Evolutionary conservation across 306 rosid species (phyloP).

Genomic region (Luffa acutangula): DNA sequence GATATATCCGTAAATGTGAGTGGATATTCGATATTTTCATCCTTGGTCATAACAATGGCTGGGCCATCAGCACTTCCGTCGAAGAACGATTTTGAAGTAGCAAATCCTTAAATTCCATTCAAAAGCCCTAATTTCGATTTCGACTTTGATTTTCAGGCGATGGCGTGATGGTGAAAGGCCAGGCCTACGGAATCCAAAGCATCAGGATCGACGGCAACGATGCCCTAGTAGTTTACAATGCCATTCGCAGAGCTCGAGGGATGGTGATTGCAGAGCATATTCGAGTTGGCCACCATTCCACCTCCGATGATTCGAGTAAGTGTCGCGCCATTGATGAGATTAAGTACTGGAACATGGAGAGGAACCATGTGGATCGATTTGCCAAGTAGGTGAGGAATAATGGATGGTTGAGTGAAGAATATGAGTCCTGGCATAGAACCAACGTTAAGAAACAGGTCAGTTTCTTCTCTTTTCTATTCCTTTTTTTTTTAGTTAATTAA

Average conservation of each 20-base stretch:
- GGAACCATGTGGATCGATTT: conserved; percentile 52
- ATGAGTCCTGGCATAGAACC: conserved; percentile 40
- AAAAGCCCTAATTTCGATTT: background rate
- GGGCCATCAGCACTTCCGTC: conserved; percentile 97
- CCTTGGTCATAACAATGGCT: too few relatives aligned
- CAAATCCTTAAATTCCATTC: background rate
- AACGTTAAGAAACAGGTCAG: conserved; percentile 44
- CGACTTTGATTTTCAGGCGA: conserved; percentile 28
- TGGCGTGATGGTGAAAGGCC: conserved; percentile 61
- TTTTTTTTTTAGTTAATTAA: too few relatives aligned
- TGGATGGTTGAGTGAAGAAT: conserved; percentile 47
- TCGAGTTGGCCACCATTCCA: conserved; percentile 80
- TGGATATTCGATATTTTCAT: too few relatives aligned
- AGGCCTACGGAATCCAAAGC: conserved; percentile 56
- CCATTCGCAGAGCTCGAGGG: conserved; percentile 47
- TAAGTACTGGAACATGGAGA: conserved; percentile 44
- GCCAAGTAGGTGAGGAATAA: conserved; percentile 44
- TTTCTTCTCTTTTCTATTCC: background rate
- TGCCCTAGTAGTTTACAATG: conserved; percentile 57
- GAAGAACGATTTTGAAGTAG: conserved; percentile 89
- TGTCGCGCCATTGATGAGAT: conserved; percentile 44
- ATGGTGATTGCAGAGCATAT: conserved; percentile 44
- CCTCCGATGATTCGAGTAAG: conserved; percentile 73
- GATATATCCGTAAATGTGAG: too few relatives aligned
- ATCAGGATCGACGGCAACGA: conserved; percentile 70